Evolutionary conservation across 1,284 basidiomycete genomes (phyloP), one percentile per base, ranked within the genome.

Genomic region (Microbotryomycetes sp.): DNA sequence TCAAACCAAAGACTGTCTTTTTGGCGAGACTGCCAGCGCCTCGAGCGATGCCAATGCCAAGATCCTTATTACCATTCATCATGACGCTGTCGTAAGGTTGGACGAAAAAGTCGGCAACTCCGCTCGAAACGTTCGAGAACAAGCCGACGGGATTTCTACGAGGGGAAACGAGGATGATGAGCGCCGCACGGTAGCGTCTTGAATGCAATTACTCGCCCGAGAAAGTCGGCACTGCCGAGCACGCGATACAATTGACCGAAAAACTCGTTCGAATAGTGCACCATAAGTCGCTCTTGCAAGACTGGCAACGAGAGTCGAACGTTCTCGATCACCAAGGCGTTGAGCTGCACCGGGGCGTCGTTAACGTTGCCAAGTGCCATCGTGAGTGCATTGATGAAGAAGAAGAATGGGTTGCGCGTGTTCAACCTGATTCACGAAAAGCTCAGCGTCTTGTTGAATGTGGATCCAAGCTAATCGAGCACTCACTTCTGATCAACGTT

Each of bases 281-380:
- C 87, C 49, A 86, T 80, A 59, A 98, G 86, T 31, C 96, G 85
- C 61, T 81, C 84, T 74, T 89, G 85, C 28, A 99, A 79, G 65
- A 94, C 89, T 4, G 89, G 85, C 52, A 87, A 78, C 1, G 89
- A 89, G 52, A 97, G 76, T 16, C 94, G 87, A 78, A 94, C 91
- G 71, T 98, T 96, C 73, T 94, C 92, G 74, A 98, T 88, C 29
- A 88, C 89, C 35, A 99, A 81, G 0, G 93, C 90, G 73, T 97
- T 97, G 78, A 99, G 83, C 68, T 90, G 88, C 52, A 99, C 81
- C n/a, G 91, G 90, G 0, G 96, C 93, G 67, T 94, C 91, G 71
- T 97, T 97, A 75, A 98, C 84, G 71, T 98, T 98, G 9, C 96
- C 96, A 26, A 99, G 79, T 0, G 93, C 88, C 93, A 98, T 97